Percentiles rank a stretch among this genome's conserved stretches.
These are phyloP conservation scores for Henckelia pumila DNA, from an alignment of 257 asterid species.

Conservation along the genomic window DNA sequence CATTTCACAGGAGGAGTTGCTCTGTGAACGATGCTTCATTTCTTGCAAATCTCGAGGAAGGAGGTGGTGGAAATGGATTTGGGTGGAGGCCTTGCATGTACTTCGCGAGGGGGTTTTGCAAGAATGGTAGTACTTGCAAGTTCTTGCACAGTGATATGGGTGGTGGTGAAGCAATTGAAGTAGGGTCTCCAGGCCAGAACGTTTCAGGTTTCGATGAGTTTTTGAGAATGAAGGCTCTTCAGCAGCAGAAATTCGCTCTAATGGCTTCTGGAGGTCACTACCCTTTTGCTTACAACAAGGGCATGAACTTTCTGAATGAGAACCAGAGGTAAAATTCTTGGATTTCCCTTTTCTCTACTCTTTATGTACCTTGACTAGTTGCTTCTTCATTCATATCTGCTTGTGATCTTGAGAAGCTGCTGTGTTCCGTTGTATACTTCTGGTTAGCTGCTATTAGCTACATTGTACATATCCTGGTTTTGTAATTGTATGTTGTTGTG, in stretches of 20 bases:
- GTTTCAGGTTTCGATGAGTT: slow-evolving; percentile 67
- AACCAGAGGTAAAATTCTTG: slow-evolving; percentile 48
- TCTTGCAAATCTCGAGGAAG: slow-evolving; percentile 50
- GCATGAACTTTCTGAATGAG: slow-evolving; percentile 56
- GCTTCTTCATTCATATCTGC: slow-evolving; percentile 13
- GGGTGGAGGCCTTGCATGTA: slow-evolving; percentile 87
- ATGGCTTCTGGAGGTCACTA: slow-evolving; percentile 64
- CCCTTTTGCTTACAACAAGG: slow-evolving; percentile 53
- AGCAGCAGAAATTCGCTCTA: slow-evolving; percentile 71
- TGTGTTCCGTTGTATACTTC: slow-evolving; percentile 8
- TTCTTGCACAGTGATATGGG: slow-evolving; percentile 50
- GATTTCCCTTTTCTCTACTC: neutral
- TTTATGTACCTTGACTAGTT: slow-evolving; percentile 3
- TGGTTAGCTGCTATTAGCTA: neutral
- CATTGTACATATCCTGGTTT: neutral
- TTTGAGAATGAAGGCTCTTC: slow-evolving; percentile 66
- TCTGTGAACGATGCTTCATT: slow-evolving; percentile 79
- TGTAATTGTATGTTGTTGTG: neutral
- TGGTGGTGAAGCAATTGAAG: slow-evolving; percentile 31
- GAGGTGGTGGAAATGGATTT: slow-evolving; percentile 42
- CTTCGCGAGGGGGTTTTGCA: slow-evolving; percentile 73
- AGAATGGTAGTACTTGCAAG: slow-evolving; percentile 64
- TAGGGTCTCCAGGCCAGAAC: slow-evolving; percentile 51
- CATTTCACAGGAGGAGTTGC: slow-evolving; percentile 73
- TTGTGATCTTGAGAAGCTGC: neutral